Evolutionary conservation across 2,329 filamentous ascomycete species (phyloP).

Genomic region (Penicillium sp.): DNA sequence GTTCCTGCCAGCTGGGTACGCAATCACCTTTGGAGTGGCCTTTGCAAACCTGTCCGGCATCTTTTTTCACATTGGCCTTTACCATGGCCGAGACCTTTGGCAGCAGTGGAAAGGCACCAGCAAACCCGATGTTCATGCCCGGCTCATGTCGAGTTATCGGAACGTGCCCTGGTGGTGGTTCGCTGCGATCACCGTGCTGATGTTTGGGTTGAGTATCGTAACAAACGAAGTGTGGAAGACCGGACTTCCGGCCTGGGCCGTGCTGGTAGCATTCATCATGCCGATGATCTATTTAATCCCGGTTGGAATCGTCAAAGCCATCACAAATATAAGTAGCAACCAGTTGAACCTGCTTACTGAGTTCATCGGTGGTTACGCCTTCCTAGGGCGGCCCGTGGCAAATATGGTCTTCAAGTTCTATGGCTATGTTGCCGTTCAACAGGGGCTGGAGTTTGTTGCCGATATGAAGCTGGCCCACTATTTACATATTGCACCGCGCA

Average conservation of each 20-base stretch:
- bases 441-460: conserved; percentile 66
- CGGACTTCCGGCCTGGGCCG: conserved; percentile 50
- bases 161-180: conserved; percentile 55
- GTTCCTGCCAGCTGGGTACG: conserved; percentile 65
- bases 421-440: conserved; percentile 68
- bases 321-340: conserved; percentile 56
- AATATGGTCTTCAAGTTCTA: conserved; percentile 73
- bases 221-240: conserved; percentile 51
- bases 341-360: conserved; percentile 53
- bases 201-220: conserved; percentile 43
- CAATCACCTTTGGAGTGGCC: conserved; percentile 61
- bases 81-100: conserved; percentile 43
- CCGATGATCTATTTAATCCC: conserved; percentile 53
- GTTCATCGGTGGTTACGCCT: conserved; percentile 55
- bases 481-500: conserved; percentile 51
- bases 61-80: conserved; percentile 44
- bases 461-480: conserved; percentile 67
- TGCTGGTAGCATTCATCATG: conserved; percentile 51
- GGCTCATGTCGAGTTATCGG: conserved; percentile 48
- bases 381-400: conserved; percentile 51
- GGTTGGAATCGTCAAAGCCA: conserved; percentile 53
- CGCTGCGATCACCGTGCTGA: conserved; percentile 40
- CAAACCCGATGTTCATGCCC: conserved; percentile 48
- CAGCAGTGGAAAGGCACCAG: conserved; percentile 38
- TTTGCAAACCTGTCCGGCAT: conserved; percentile 69